Evolutionary conservation across 2,329 filamentous ascomycete species (phyloP), one percentile per base, ranked within the genome.

Genomic region (Blumeriella jaapii): DNA sequence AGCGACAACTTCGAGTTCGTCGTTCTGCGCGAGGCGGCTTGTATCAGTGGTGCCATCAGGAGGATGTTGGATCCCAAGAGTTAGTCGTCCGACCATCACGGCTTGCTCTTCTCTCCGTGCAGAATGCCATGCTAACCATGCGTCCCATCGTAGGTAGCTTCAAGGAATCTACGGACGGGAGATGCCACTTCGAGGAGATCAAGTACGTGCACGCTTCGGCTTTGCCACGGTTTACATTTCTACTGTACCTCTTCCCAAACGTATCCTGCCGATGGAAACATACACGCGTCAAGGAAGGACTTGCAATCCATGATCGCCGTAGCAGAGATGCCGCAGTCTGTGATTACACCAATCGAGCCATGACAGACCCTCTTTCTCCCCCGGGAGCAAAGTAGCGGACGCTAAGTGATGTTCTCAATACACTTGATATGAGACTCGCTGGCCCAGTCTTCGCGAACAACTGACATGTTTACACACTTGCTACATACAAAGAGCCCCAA

Each of bases 1-100:
- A 69, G 66, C 47, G 82, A 89, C 58, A 79, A 73, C 49, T 85
- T 75, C 55, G 80, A 85, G 61, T 87, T 83, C 55, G 73, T 82
- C 44, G 68, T 87, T 33, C 64, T 81, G 36, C 74, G 81, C 35
- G 78, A 82, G 31, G 77, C 80, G 2, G 74, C 80, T 40, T 65
- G 73, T 51, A 64, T 82, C 52, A 82, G 79, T 48, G 75, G 75
- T 20, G 71, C 77, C 39, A 79, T 89, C 61, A 80, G 74, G 60
- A 69, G 74, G 55, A 85, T 84, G 71, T 62, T 89, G 40, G 77
- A 84, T 51, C 71, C 76, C 11, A 67, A 69, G 48, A 79, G 78
- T 78, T 57, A 49, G 63, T 42, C 44, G 27, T 16, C 9, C 4
- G 13, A 17, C 20, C 18, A 6, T 10, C 6, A 6, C 13, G 24